Evolutionary conservation across 345 rosid genomes (phyloP).

Genomic region (Pistacia integerrima): DNA sequence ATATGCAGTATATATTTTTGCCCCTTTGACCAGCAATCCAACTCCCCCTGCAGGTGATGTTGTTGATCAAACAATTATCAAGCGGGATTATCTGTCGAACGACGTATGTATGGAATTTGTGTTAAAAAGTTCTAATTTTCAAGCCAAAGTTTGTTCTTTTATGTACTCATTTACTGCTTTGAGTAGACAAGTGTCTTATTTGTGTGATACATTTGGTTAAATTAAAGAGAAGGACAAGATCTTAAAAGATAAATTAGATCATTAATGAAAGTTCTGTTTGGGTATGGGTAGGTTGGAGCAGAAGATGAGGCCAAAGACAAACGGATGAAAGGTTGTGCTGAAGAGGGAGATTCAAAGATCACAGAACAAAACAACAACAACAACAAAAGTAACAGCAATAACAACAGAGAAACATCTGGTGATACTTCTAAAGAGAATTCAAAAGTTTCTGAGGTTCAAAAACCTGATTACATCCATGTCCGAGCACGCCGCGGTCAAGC

Average conservation of each 20-base stretch:
- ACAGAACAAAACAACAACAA: constrained; percentile 50
- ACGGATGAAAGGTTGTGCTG: constrained; percentile 39
- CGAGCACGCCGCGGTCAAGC: constrained; percentile 98
- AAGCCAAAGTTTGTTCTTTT: neutral
- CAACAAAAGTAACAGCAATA: constrained; percentile 35
- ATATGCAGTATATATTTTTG: no score
- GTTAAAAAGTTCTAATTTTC: neutral
- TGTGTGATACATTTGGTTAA: no score
- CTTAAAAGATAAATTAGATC: neutral
- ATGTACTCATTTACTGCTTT: no score
- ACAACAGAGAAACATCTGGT: constrained; percentile 42
- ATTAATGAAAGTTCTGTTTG: constrained; percentile 7
- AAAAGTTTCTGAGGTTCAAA: constrained; percentile 59
- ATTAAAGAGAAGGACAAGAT: no score
- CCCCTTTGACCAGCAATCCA: no score
- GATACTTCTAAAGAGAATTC: constrained; percentile 67
- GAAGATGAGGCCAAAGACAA: constrained; percentile 43
- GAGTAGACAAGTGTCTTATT: no score
- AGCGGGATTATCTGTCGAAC: no score
- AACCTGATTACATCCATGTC: constrained; percentile 90
- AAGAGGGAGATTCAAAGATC: constrained; percentile 60
- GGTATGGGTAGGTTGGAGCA: constrained; percentile 37
- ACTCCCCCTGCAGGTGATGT: no score
- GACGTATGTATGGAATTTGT: neutral
- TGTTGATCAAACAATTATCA: no score